Evolutionary conservation across 495 filamentous ascomycete genomes (phyloP).

Genomic region (Neurospora sp.): DNA sequence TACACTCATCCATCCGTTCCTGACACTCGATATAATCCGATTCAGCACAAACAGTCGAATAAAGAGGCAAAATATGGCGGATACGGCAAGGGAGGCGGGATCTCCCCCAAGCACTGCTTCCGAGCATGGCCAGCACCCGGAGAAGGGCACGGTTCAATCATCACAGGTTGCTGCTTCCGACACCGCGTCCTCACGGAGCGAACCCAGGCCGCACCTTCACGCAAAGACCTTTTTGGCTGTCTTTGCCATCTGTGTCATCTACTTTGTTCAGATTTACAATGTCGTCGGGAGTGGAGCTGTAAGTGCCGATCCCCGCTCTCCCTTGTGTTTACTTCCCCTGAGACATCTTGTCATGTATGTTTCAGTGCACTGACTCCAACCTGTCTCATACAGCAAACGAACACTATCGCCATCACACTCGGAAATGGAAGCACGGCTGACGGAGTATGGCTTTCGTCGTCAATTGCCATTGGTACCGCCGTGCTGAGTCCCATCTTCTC

Average conservation of each 20-base stretch:
- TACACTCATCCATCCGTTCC: background rate
- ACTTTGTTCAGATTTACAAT: slow-evolving; percentile 21
- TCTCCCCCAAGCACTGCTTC: background rate
- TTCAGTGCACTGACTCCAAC: background rate
- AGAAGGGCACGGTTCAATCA: slow-evolving; percentile 4
- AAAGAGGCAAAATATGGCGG: background rate
- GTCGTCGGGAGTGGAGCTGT: slow-evolving; percentile 24
- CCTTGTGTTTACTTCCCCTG: background rate
- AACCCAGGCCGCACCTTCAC: slow-evolving; percentile 18
- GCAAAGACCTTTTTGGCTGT: slow-evolving; percentile 25
- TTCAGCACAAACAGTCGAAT: background rate
- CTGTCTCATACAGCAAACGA: slow-evolving; percentile 10
- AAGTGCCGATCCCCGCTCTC: slow-evolving; percentile 3
- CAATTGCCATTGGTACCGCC: slow-evolving; percentile 22
- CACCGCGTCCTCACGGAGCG: background rate
- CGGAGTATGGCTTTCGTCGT: slow-evolving; percentile 18
- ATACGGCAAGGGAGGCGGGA: background rate
- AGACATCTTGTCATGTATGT: background rate
- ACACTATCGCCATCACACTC: slow-evolving; percentile 17
- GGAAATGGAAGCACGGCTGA: slow-evolving; percentile 7
- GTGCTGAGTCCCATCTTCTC: slow-evolving; percentile 21
- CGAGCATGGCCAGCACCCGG: background rate
- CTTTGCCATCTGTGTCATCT: slow-evolving; percentile 22
- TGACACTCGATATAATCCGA: background rate
- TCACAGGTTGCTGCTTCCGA: background rate